Evolutionary conservation across 1,139 yeast species (phyloP).

Genomic region (Suzukiozyma palmioleophila): DNA sequence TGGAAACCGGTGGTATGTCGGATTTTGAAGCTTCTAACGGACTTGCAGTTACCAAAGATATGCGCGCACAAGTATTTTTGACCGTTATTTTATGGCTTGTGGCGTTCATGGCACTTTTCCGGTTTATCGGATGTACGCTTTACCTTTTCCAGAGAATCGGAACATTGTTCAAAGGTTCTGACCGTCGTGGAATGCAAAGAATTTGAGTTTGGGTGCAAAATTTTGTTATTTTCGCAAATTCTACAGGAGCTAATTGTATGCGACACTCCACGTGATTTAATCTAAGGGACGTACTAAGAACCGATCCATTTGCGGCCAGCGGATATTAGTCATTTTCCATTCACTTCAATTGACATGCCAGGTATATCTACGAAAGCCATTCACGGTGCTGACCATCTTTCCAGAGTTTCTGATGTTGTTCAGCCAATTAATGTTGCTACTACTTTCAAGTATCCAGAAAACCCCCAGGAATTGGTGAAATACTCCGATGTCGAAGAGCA

Average conservation of each 20-base stretch:
- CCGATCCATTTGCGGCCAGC: neutral
- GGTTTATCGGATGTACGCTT: constrained; percentile 63
- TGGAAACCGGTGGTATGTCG: constrained; percentile 62
- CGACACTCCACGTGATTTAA: neutral
- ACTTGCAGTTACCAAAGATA: constrained; percentile 13
- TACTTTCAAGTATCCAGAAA: constrained; percentile 61
- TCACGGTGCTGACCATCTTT: constrained; percentile 56
- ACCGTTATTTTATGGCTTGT: constrained; percentile 77
- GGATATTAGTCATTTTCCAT: neutral
- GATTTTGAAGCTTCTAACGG: constrained; percentile 22
- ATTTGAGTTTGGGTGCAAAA: neutral
- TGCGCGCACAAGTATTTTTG: constrained; percentile 49
- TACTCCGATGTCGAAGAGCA: constrained; percentile 26
- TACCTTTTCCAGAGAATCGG: constrained; percentile 47
- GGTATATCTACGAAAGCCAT: constrained; percentile 50
- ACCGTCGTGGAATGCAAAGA: constrained; percentile 9
- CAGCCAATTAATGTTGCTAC: constrained; percentile 83
- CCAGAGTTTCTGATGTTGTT: constrained; percentile 53
- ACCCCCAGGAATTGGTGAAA: constrained; percentile 51
- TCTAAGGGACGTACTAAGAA: neutral
- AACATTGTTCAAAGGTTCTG: constrained; percentile 19
- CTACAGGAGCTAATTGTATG: no score
- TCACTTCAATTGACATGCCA: constrained; percentile 23
- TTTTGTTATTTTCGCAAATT: neutral
- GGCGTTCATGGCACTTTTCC: constrained; percentile 71